A percentile compares a stretch with the other conserved stretches of the same genome.
These are phyloP conservation scores for Lathyrus aphaca DNA, from an alignment of 306 rosid species.

Conservation along the genomic window DNA sequence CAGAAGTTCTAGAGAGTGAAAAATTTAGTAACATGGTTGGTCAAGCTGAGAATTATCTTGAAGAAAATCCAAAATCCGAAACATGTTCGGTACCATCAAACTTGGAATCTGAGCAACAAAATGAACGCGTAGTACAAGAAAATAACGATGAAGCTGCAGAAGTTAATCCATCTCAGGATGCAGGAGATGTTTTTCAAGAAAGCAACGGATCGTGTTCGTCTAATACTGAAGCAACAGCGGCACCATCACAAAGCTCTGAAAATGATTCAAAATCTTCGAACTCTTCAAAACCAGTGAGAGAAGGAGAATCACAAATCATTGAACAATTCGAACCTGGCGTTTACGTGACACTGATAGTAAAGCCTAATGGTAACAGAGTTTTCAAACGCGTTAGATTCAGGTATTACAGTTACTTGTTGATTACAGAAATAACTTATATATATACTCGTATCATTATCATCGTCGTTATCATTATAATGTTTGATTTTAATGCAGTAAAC, in stretches of 20 bases:
- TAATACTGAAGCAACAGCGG: conserved; percentile 27
- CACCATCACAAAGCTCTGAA: conserved; percentile 49
- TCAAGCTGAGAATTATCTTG: conserved; percentile 60
- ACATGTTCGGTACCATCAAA: conserved; percentile 35
- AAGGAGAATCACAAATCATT: conserved; percentile 60
- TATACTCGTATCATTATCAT: no score
- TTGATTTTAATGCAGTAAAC: conserved; percentile 52
- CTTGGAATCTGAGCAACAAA: conserved; percentile 43
- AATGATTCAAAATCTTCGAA: conserved; percentile 43
- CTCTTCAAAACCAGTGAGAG: conserved; percentile 39
- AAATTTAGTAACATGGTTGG: conserved; percentile 47
- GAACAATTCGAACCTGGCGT: conserved; percentile 95
- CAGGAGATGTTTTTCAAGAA: conserved; percentile 43
- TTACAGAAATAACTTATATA: no score
- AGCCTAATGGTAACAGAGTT: conserved; percentile 46
- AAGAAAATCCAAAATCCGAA: conserved; percentile 38
- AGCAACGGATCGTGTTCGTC: conserved; percentile 43
- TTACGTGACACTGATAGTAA: conserved; percentile 63
- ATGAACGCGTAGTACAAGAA: conserved; percentile 33
- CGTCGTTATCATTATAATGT: background rate
- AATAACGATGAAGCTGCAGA: conserved; percentile 34
- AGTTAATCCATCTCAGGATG: conserved; percentile 40
- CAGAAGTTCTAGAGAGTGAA: conserved; percentile 53
- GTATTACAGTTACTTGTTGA: conserved; percentile 46
- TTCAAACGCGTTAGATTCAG: conserved; percentile 92